Evolutionary conservation across 108 stramenopile species (phyloP).

Genomic region (Skeletonema costatum): DNA sequence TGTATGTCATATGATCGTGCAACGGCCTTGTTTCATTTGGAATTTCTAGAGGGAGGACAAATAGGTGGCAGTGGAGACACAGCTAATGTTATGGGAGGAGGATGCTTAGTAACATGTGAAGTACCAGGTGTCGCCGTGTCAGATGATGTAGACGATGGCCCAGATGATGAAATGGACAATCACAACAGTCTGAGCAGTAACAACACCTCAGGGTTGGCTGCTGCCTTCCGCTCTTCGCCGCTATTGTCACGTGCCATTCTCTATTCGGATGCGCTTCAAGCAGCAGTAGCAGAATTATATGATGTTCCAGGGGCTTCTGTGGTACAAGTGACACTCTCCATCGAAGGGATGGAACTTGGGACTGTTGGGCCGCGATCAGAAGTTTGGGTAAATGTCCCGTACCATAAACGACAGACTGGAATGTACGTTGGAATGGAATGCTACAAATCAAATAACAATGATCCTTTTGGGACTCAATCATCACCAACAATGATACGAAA

Average conservation of each 20-base stretch:
- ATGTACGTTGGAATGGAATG: constrained; percentile 53
- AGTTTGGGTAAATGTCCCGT: constrained; percentile 49
- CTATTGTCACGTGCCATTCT: constrained; percentile 60
- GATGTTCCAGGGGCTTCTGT: constrained; percentile 53
- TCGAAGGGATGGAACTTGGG: constrained; percentile 55
- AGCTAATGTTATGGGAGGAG: constrained; percentile 14
- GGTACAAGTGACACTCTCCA: constrained; percentile 40
- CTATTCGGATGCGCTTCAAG: constrained; percentile 46
- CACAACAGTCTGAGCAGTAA: neutral
- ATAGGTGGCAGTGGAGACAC: constrained; percentile 5
- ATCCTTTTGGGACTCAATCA: neutral
- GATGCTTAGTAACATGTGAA: constrained; percentile 45
- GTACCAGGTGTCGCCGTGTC: constrained; percentile 47
- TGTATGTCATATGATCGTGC: constrained; percentile 61
- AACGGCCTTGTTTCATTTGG: constrained; percentile 61
- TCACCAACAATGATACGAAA: constrained; percentile 9
- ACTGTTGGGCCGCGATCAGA: constrained; percentile 51
- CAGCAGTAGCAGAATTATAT: constrained; percentile 56
- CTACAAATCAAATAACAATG: neutral
- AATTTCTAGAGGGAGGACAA: constrained; percentile 49
- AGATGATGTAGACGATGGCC: constrained; percentile 46
- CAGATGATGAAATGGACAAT: constrained; percentile 19
- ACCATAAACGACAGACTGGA: constrained; percentile 31
- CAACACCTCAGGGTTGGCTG: constrained; percentile 42
- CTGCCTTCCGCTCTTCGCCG: constrained; percentile 63